Conservation (phyloP, 495 filamentous ascomycete genomes). For the Sabuloglossum arenarium region DNA sequence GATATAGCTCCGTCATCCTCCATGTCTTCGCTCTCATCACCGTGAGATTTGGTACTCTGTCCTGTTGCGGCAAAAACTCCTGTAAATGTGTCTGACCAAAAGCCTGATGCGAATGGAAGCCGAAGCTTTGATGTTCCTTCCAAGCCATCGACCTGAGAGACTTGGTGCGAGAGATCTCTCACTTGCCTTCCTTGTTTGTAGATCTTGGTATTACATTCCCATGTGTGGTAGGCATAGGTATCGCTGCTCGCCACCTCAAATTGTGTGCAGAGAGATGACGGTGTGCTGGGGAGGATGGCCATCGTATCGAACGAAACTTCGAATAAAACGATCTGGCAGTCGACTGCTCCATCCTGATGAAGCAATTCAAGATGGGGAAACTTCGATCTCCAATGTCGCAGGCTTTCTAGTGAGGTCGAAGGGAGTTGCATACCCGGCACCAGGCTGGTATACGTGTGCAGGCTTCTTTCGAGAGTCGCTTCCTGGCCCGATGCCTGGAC, state of each 20-base stretch:
- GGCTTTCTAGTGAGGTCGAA: constrained; percentile 22
- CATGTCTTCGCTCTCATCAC: constrained; percentile 20
- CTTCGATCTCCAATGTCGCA: constrained; percentile 23
- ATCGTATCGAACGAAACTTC: constrained; percentile 25
- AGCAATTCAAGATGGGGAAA: constrained; percentile 25
- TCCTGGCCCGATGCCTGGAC: constrained; percentile 23
- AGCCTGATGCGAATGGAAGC: constrained; percentile 25
- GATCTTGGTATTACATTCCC: constrained; percentile 26
- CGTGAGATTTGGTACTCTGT: not conserved
- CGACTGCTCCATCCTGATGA: constrained; percentile 18
- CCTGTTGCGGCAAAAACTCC: constrained; percentile 9
- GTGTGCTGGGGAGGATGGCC: constrained; percentile 22
- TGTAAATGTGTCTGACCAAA: constrained; percentile 29
- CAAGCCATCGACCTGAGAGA: constrained; percentile 9
- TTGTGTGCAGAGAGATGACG: constrained; percentile 24
- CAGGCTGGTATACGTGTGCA: constrained; percentile 29
- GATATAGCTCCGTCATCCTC: constrained; percentile 20
- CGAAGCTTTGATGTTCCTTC: constrained; percentile 23
- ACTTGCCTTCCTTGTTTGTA: constrained; percentile 12
- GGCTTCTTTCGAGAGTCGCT: constrained; percentile 20
- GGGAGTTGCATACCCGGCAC: constrained; percentile 20
- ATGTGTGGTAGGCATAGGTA: constrained; percentile 18
- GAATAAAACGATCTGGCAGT: constrained; percentile 28
- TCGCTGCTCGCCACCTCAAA: constrained; percentile 23
- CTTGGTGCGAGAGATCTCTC: not conserved